Evolutionary conservation across 305 asterid species (phyloP), one percentile per base, ranked within the genome.

Genomic region (Fraxinus greggii): DNA sequence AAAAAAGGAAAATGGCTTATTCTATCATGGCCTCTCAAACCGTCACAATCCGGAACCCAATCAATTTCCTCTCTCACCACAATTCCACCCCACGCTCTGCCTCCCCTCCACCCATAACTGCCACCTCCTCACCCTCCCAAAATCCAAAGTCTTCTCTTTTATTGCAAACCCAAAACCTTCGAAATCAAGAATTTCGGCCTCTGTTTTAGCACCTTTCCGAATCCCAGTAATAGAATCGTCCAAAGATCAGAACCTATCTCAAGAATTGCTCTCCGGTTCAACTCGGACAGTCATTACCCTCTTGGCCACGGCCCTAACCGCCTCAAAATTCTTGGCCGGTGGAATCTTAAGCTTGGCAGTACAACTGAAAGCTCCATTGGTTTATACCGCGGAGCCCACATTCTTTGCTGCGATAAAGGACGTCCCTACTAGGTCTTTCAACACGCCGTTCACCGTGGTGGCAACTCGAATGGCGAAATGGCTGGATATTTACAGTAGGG

Each of bases 391-490:
- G 0, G 94, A 94, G 0, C 95, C 98, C 15, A 89, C 93, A 24
- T 93, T 95, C 84, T 93, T 93, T 83, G 97, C 98, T 8, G 95
- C 98, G 77, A 77, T 83, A 45, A 89, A 42, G 82, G 86, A 86
- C 80, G 80, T 72, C 0, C 81, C 93, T 3, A 33, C 88, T 8
- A 84, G 92, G 5, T 61, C 90, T 1, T 28, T 92, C 85, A 90
- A 89, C 87, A 92, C 97, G 83, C 98, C 99, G 80, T 85, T 95
- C 33, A 91, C 95, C 8, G 94, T 92, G 51, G 94, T 95, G 79
- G 99, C 99, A 0, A 97, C 94, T 13, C 97, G 97, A 19, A 91
- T 93, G 97, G 90, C 92, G 69, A 95, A 91, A 76, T 92, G 98
- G 99, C 90, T 95, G 78, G 99, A 93, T 77, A 82, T 95, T 59